These are phyloP conservation scores for Cucumis melo DNA, from an alignment of 306 rosid species.

Conservation along the genomic window DNA sequence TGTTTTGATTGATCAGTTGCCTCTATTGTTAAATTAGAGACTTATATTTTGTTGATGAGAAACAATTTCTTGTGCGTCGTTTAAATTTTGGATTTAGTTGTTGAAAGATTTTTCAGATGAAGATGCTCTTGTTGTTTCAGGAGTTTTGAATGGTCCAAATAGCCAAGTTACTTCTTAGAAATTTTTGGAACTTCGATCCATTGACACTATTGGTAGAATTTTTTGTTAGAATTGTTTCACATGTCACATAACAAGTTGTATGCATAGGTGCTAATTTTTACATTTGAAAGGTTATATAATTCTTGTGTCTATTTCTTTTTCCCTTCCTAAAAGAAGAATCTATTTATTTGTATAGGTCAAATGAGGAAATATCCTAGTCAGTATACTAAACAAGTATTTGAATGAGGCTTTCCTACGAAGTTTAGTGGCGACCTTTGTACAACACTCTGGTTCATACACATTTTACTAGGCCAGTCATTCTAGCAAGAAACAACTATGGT, in stretches of 20 bases:
- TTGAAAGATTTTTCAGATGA: background rate
- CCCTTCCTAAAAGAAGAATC: slow-evolving; percentile 17
- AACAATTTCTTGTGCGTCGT: background rate
- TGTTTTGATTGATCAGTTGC: slow-evolving; percentile 1
- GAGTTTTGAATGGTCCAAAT: background rate
- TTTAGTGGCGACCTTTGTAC: slow-evolving; percentile 79
- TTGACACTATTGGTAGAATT: no score
- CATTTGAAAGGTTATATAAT: slow-evolving; percentile 14
- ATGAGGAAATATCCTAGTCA: slow-evolving; percentile 88
- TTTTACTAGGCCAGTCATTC: slow-evolving; percentile 65
- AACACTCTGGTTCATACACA: slow-evolving; percentile 73
- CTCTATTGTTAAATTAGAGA: background rate
- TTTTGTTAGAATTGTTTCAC: slow-evolving; percentile 56
- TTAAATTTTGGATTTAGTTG: background rate
- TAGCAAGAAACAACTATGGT: background rate
- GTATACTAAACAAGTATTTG: slow-evolving; percentile 64
- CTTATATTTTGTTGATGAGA: background rate
- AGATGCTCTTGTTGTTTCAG: background rate
- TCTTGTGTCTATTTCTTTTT: background rate
- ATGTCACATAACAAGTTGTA: slow-evolving; percentile 69
- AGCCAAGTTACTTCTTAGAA: no score
- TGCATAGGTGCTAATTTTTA: slow-evolving; percentile 55
- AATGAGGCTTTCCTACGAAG: slow-evolving; percentile 56
- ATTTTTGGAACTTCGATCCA: no score
- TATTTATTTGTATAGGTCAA: slow-evolving; percentile 67